Percentiles rank a stretch among this genome's conserved stretches.
Conservation (phyloP, 129 eudicot genomes). For the Tagetes erecta region DNA sequence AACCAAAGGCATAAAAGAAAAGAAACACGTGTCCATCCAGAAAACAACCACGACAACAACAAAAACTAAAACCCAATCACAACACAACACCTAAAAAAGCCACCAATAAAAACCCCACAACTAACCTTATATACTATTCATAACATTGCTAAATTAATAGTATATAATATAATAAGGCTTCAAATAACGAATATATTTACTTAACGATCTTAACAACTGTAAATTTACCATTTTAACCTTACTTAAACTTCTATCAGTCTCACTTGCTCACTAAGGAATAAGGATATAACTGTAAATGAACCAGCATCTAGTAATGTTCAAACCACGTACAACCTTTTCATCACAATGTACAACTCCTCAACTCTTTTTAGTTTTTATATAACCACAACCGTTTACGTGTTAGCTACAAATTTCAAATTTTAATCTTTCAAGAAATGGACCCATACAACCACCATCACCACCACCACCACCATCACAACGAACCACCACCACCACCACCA, state of each 20-base stretch:
- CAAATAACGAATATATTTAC: neutral
- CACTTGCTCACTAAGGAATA: neutral
- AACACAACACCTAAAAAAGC: too few species aligned
- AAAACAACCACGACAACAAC: too few species aligned
- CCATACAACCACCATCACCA: conserved; percentile 24
- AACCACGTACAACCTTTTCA: neutral
- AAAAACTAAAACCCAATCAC: too few species aligned
- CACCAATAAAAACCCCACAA: too few species aligned
- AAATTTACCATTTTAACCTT: neutral
- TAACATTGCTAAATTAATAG: too few species aligned
- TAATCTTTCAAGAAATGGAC: conserved; percentile 13
- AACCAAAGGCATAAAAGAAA: too few species aligned
- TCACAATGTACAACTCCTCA: neutral
- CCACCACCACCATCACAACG: conserved; percentile 22
- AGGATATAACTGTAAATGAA: neutral
- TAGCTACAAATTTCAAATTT: neutral
- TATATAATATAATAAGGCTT: neutral
- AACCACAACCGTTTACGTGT: neutral
- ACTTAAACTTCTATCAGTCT: neutral
- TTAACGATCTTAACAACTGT: neutral
- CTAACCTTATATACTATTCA: too few species aligned
- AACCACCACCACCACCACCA: conserved; percentile 31
- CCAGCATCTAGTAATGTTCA: neutral
- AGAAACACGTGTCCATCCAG: too few species aligned
- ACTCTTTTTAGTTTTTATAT: neutral